phyloP scores from a whole-genome alignment of 148 eudicot species.

The Suaeda aralocaspica region DNA sequence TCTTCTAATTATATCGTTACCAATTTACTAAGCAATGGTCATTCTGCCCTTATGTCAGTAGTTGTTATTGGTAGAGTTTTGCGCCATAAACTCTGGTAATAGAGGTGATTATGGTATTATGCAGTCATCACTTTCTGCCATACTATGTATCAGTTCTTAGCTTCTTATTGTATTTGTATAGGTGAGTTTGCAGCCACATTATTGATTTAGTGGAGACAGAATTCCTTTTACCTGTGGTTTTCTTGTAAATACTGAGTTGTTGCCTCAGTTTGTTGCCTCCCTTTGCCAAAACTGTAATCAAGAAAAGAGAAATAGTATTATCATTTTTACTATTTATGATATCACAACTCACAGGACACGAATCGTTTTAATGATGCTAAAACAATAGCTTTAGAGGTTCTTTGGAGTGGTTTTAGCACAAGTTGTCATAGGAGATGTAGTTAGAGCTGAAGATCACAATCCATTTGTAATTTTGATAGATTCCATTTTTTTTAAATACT shows the following conservation, averaged over 20 bases:
- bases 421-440: background rate
- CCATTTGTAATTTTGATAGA: background rate
- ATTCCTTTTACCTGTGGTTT: constrained; percentile 50
- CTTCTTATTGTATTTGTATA: background rate
- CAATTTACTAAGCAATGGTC: background rate
- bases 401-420: background rate
- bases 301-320: background rate
- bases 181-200: background rate
- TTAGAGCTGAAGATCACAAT: background rate
- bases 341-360: too few relatives aligned
- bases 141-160: background rate
- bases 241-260: constrained; percentile 66
- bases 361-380: too few relatives aligned
- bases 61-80: background rate
- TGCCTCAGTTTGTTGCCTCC: constrained; percentile 62
- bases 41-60: background rate
- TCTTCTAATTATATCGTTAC: background rate
- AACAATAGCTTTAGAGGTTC: background rate
- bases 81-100: background rate
- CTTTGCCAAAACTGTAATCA: constrained; percentile 65
- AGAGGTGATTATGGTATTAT: background rate
- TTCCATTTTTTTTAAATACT: too few relatives aligned
- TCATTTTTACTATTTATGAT: too few relatives aligned
- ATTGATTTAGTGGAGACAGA: background rate
- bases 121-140: background rate